These are phyloP conservation scores for Mortierella sp. DNA, from an alignment of 371 early-diverging fungal species.

Conservation along the genomic window DNA sequence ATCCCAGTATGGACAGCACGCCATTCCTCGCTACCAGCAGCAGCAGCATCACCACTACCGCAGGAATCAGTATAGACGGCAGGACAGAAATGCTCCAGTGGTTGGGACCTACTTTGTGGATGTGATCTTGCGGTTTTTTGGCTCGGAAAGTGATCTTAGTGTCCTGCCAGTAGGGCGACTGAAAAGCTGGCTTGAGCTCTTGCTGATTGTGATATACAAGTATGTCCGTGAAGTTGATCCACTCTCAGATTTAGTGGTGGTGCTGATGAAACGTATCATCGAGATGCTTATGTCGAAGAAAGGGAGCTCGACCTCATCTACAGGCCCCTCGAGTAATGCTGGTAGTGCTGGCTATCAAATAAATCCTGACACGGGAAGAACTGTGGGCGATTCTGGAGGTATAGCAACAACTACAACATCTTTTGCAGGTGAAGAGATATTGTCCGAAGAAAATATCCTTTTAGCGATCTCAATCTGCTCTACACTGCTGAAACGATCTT, in stretches of 20 bases:
- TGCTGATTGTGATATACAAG: constrained; percentile 72
- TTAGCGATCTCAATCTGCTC: constrained; percentile 68
- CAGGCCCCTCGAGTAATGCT: neutral
- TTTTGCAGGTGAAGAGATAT: constrained; percentile 57
- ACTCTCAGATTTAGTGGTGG: constrained; percentile 46
- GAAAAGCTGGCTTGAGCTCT: constrained; percentile 68
- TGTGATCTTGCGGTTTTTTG: constrained; percentile 56
- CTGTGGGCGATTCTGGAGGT: neutral
- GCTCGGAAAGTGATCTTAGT: constrained; percentile 49
- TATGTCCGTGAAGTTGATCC: constrained; percentile 50
- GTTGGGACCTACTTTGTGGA: constrained; percentile 57
- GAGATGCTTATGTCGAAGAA: constrained; percentile 54
- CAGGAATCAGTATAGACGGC: constrained; percentile 19
- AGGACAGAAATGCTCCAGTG: constrained; percentile 38
- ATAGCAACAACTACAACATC: neutral
- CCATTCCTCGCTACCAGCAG: constrained; percentile 28
- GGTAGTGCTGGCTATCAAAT: neutral
- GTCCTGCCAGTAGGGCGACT: constrained; percentile 42
- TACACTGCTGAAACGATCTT: constrained; percentile 67
- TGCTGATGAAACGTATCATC: constrained; percentile 51
- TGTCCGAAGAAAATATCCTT: constrained; percentile 70
- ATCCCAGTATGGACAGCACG: neutral
- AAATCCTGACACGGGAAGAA: neutral
- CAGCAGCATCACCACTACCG: constrained; percentile 44
- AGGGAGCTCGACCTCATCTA: constrained; percentile 34